These are phyloP conservation scores for Macaranga tanarius DNA, from an alignment of 441 rosid species.

Conservation along the genomic window DNA sequence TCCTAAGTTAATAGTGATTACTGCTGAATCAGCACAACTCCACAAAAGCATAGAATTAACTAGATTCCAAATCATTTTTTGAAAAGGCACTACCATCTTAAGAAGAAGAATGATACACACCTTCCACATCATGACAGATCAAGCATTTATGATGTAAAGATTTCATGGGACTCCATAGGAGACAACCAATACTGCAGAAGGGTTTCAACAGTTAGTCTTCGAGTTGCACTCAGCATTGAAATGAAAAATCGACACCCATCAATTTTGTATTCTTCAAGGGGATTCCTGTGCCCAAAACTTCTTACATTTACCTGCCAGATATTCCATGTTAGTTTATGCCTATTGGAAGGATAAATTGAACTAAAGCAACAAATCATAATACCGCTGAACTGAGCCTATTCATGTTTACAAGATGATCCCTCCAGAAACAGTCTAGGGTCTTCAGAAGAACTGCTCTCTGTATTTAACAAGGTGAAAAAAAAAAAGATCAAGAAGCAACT, in stretches of 20 bases:
- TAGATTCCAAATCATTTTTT: not conserved
- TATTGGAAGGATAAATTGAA: slow-evolving; percentile 10
- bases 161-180: slow-evolving; percentile 68
- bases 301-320: slow-evolving; percentile 77
- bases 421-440: slow-evolving; percentile 88
- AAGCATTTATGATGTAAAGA: slow-evolving; percentile 39
- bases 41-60: not conserved
- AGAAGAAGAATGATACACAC: not conserved
- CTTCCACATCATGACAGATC: slow-evolving; percentile 9
- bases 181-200: slow-evolving; percentile 87
- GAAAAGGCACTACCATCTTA: not conserved
- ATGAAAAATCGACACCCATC: slow-evolving; percentile 95
- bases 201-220: slow-evolving; percentile 80
- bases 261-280: slow-evolving; percentile 97
- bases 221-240: slow-evolving; percentile 89
- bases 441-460: slow-evolving; percentile 91
- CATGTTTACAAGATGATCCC: slow-evolving; percentile 95
- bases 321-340: slow-evolving; percentile 27
- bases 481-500: not conserved
- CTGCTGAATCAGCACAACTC: not conserved
- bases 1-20: not conserved
- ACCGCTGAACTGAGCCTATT: slow-evolving; percentile 95
- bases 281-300: slow-evolving; percentile 95
- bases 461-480: slow-evolving; percentile 19
- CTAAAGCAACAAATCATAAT: slow-evolving; percentile 21